Evolutionary conservation across 2,329 filamentous ascomycete genomes (phyloP).

Genomic region (Fusarium succisae): DNA sequence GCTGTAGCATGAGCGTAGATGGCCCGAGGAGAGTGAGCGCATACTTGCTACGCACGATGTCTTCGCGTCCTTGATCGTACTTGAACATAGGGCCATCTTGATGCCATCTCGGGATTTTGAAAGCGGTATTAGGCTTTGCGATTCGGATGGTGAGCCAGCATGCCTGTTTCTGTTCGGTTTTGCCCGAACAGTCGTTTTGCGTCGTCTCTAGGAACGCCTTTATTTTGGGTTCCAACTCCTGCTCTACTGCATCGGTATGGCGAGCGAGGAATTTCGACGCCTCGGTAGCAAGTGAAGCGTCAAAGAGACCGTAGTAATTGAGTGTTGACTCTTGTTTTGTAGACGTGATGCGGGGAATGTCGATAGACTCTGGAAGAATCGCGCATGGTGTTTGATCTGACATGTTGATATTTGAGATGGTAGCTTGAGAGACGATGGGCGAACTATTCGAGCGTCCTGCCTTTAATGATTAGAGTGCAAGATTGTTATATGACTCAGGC

Average conservation of each 20-base stretch:
- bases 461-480: fast-evolving
- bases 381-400: neutral
- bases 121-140: neutral
- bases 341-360: neutral
- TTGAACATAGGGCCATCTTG: neutral
- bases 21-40: neutral
- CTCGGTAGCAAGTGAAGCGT: neutral
- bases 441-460: fast-evolving
- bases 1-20: neutral
- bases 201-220: neutral
- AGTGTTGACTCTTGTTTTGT: neutral
- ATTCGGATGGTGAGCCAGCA: neutral
- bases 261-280: neutral
- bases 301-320: neutral
- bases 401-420: neutral
- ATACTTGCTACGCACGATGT: neutral
- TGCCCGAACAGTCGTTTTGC: neutral
- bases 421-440: fast-evolving
- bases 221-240: neutral
- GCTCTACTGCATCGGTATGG: neutral
- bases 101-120: neutral
- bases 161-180: neutral
- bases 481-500: neutral
- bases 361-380: neutral
- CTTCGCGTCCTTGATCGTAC: neutral